A percentile compares a stretch with the other conserved stretches of the same genome.
Evolutionary conservation across 768 basidiomycete genomes (phyloP).

Genomic region (Exsudoporus frostii): DNA sequence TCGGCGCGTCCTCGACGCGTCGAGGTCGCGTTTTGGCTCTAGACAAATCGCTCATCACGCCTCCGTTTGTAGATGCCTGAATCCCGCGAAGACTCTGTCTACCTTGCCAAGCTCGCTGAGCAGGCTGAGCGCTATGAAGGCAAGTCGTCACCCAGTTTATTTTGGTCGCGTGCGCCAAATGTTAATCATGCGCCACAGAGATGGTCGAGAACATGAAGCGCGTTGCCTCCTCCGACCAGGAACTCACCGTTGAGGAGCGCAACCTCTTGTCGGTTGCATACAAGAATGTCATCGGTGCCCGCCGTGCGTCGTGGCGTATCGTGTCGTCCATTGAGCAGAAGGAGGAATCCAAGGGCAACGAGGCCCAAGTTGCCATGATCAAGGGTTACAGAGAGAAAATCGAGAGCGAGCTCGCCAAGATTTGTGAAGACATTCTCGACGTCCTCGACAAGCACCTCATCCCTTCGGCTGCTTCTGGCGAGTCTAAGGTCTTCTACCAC

Average conservation of each 20-base stretch:
- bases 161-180: conserved; percentile 13
- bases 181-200: conserved; percentile 44
- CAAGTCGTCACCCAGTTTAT: conserved; percentile 28
- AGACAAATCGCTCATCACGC: conserved; percentile 16
- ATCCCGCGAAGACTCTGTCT: conserved; percentile 91
- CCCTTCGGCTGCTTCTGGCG: conserved; percentile 93
- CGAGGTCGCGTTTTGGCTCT: conserved; percentile 18
- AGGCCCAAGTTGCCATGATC: conserved; percentile 94
- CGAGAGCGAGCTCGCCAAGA: conserved; percentile 93
- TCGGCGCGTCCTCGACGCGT: conserved; percentile 41
- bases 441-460: conserved; percentile 98
- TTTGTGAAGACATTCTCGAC: conserved; percentile 97
- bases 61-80: conserved; percentile 61
- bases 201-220: conserved; percentile 99
- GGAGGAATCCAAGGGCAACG: conserved; percentile 98
- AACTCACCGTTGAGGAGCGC: conserved; percentile 97
- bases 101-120: conserved; percentile 99
- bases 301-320: conserved; percentile 96
- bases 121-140: conserved; percentile 99
- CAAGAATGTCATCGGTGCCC: conserved; percentile 99
- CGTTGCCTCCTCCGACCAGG: conserved; percentile 95
- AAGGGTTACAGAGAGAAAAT: conserved; percentile 98
- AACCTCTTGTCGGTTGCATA: conserved; percentile 97
- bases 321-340: conserved; percentile 99
- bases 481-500: conserved; percentile 99